A percentile compares a stretch with the other conserved stretches of the same genome.
Conservation (phyloP, 2,329 filamentous ascomycete genomes). For the Tolypocladium sp. region DNA sequence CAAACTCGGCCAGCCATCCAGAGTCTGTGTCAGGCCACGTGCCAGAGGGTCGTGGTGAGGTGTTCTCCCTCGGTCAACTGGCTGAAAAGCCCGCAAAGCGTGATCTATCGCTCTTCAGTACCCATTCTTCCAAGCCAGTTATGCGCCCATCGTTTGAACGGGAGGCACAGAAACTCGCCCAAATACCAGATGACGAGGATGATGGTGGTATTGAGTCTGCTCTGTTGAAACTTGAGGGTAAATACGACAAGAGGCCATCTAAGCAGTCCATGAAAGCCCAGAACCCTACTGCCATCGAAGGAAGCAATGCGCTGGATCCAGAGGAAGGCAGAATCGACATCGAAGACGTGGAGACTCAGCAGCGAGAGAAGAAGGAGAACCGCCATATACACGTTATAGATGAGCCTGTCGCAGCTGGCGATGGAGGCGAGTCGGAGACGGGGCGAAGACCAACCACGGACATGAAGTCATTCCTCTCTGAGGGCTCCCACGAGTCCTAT, state of each 20-base stretch:
- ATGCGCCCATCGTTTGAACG: conserved; percentile 76
- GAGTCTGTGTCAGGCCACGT: conserved; percentile 10
- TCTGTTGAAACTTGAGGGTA: conserved; percentile 83
- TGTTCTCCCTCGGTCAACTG: conserved; percentile 51
- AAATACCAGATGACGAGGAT: conserved; percentile 72
- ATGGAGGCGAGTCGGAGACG: conserved; percentile 8
- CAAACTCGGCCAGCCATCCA: conserved; percentile 15
- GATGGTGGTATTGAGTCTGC: conserved; percentile 92
- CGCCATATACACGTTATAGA: conserved; percentile 36
- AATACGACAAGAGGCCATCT: conserved; percentile 50
- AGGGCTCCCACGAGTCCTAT: conserved; percentile 64
- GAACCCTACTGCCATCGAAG: neutral
- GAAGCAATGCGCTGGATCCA: neutral
- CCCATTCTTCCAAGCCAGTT: conserved; percentile 50
- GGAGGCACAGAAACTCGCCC: conserved; percentile 77
- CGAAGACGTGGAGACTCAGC: neutral
- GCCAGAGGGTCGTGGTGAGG: conserved; percentile 25
- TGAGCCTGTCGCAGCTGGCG: conserved; percentile 21
- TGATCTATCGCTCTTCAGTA: conserved; percentile 48
- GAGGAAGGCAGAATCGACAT: neutral
- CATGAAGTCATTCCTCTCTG: conserved; percentile 41
- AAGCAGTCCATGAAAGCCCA: conserved; percentile 21
- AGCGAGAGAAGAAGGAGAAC: conserved; percentile 34
- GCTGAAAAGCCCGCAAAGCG: conserved; percentile 39
- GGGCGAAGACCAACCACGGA: conserved; percentile 21